A percentile compares a stretch with the other conserved stretches of the same genome.
These are phyloP conservation scores for Aphanocladium album DNA, from an alignment of 2,329 filamentous ascomycete species.

Conservation along the genomic window DNA sequence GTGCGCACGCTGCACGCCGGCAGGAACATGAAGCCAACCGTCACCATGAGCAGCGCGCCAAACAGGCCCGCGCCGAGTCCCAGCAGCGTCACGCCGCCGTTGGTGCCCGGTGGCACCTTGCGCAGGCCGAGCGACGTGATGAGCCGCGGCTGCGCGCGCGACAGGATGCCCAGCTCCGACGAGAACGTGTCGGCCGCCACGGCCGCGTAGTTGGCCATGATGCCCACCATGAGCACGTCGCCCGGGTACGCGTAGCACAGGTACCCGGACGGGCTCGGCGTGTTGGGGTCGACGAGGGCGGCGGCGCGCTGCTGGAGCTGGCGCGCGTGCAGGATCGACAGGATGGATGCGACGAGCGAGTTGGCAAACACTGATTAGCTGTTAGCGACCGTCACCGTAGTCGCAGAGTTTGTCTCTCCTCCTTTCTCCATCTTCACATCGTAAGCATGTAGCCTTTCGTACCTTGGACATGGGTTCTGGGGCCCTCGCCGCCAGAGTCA, in stretches of 20 bases:
- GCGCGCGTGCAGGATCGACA: constrained; percentile 54
- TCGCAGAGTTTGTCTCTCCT: background rate
- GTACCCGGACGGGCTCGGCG: constrained; percentile 32
- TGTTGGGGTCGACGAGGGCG: constrained; percentile 30
- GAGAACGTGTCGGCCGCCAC: constrained; percentile 92
- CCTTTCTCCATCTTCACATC: background rate
- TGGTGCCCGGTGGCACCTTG: constrained; percentile 82
- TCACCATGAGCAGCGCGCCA: constrained; percentile 68
- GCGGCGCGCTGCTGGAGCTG: constrained; percentile 48
- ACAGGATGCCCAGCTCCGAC: constrained; percentile 90
- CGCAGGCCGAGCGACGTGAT: constrained; percentile 76
- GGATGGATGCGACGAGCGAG: constrained; percentile 69
- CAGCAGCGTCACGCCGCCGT: constrained; percentile 77
- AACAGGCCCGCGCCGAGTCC: constrained; percentile 70
- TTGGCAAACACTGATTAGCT: constrained; percentile 68
- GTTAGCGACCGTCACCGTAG: background rate
- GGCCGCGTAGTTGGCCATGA: constrained; percentile 81
- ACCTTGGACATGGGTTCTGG: constrained; percentile 79
- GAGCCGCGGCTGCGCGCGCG: constrained; percentile 68
- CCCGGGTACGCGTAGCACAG: constrained; percentile 57
- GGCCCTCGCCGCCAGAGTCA: constrained; percentile 69
- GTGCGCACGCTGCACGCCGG: constrained; percentile 58
- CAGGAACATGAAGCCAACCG: constrained; percentile 58
- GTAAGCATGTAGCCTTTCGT: constrained; percentile 10
- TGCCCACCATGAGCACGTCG: constrained; percentile 58